Evolutionary conservation across 2,329 filamentous ascomycete species (phyloP), one percentile per base, ranked within the genome.

Genomic region (Penicillium sp.): DNA sequence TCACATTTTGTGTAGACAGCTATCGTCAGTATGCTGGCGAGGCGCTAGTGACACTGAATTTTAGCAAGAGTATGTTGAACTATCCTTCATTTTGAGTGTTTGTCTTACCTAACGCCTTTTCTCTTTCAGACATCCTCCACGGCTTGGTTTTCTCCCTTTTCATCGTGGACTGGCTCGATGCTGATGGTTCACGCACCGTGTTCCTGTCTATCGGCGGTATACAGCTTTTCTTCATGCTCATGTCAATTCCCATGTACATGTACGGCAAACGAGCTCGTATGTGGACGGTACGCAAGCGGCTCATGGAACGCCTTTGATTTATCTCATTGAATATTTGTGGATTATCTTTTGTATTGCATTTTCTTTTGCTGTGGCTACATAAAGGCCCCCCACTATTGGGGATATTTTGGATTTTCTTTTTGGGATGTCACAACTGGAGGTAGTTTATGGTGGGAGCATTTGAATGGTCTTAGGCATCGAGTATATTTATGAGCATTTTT

Each of bases 21-120:
- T 97, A 97, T 73, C 83, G 92, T 11, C 88, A 95, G 67, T 97
- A 96, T 73, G 93, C 93, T 0, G 92, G 91, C 19, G 93, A 97
- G 74, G 92, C 93, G 3, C 81, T 97, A 33, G 94, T 97, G 14
- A 97, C 93, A 19, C 79, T 97, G 63, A 97, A 97, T 69, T 94
- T 97, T 69, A 87, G 85, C 75, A 97, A 97, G 80, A 97, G 81
- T 83, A 71, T 66, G 76, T 76, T 33, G 14, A 14, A 16, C 41
- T 25, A 35, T 46, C 30, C 8, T 22, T 35, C 5, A 31, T 4
- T 22, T 31, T n/a, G 37, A 30, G n/a, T 36, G 1, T n/a, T n/a
- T 11, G 28, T 25, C 12, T 28, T 25, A 36, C 2, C 59, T 64
- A 65, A 65, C 61, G 5, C 5, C 2, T 30, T 12, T 11, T 11